Evolutionary conservation across 2,329 filamentous ascomycete species (phyloP), one percentile per base, ranked within the genome.

Genomic region (Hypoxylon sp.): DNA sequence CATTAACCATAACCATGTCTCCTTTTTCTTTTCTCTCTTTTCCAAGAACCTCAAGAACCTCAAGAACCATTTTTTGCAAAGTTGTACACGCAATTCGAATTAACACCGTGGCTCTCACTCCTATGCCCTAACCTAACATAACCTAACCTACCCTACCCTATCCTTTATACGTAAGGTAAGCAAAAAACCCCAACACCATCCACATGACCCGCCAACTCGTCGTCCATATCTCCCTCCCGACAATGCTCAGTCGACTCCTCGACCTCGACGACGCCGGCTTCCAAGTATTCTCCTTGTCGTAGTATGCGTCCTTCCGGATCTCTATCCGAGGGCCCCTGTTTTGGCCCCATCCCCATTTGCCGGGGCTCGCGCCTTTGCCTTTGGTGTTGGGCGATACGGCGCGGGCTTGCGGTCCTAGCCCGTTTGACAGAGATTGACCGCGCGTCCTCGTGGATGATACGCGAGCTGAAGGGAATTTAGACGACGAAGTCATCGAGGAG

Each of bases 101-200:
- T 29, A 17, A 24, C 21, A 29, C 32, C 50, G 21, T 32, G 31
- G 31, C 31, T 32, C 31, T 32, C 31, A 32, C 31, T 8, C 31
- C 3, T 32, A 37, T 29, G 24, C 24, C 24, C 24, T 27, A 24
- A 13, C 42, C 42, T 19, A 42, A n/a, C n/a, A n/a, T n/a, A n/a
- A n/a, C n/a, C n/a, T 4, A 27, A 3, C 24, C 24, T 27, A 27
- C 24, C 24, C 24, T 27, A 27, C 24, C 70, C 79, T 76, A 93
- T 70, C 90, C 90, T 75, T 84, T 85, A 80, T 86, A 88, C 62
- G 90, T 83, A 73, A 95, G 80, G 80, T 89, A 92, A 31, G 83
- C 83, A 84, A 92, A 96, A 77, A 89, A 89, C 13, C 82, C 71
- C 48, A 90, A 78, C 19, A 88, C 88, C 78, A 92, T 86, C 84